Percentiles rank a stretch among this genome's conserved stretches.
phyloP scores from a whole-genome alignment of 257 asterid genomes.

The Ophiorrhiza pumila region DNA sequence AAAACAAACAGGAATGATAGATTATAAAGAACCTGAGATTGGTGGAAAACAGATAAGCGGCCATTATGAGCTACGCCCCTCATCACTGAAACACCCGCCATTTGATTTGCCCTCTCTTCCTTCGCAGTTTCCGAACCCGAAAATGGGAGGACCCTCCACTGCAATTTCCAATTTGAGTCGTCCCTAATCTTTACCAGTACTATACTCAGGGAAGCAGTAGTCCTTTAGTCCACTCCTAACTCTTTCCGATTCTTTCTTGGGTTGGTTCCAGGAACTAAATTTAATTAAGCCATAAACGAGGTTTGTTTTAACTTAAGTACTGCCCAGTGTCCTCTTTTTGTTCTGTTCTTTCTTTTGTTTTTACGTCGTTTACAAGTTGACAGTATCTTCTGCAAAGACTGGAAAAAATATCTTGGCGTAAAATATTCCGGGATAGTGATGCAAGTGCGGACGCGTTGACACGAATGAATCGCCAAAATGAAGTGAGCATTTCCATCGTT shows the following conservation, averaged over 20 bases:
- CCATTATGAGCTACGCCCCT: slow-evolving; percentile 44
- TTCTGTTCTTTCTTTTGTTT: too few relatives aligned
- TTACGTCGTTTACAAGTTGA: too few relatives aligned
- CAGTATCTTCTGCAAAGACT: too few relatives aligned
- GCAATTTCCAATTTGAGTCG: neutral
- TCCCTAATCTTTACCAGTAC: neutral
- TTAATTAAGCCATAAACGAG: neutral
- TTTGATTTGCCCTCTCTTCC: slow-evolving; percentile 11
- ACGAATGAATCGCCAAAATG: too few relatives aligned
- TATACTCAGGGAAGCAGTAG: too few relatives aligned
- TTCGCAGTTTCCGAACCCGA: neutral
- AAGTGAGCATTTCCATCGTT: too few relatives aligned
- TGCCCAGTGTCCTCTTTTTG: too few relatives aligned
- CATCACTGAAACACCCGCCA: slow-evolving; percentile 60
- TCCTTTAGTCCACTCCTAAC: neutral
- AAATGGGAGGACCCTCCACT: neutral
- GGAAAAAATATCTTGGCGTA: neutral
- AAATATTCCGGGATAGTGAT: neutral
- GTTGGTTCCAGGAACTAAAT: neutral
- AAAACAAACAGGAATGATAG: slow-evolving; percentile 2
- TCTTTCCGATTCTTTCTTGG: neutral
- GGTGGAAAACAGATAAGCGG: slow-evolving; percentile 45
- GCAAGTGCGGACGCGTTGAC: neutral
- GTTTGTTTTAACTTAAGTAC: too few relatives aligned
- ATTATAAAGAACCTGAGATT: slow-evolving; percentile 40